phyloP scores from a whole-genome alignment of 768 basidiomycete genomes.

The Lyophyllum semitale region DNA sequence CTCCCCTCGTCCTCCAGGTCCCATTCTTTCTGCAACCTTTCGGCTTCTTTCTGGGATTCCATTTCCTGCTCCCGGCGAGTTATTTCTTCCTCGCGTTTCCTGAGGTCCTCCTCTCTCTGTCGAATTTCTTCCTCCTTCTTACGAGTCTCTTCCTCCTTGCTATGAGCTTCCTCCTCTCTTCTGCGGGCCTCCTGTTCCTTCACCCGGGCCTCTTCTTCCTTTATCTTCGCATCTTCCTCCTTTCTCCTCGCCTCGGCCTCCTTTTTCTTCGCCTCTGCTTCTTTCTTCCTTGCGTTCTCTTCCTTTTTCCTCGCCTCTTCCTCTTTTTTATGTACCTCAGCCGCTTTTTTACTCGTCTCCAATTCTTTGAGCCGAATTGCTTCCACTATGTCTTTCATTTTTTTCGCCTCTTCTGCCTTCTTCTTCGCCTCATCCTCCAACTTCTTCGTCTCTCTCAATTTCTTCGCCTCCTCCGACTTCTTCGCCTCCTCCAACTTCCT shows the following conservation, averaged over 20 bases:
- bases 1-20: conserved; percentile 26
- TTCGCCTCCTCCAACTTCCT: conserved; percentile 25
- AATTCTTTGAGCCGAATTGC: conserved; percentile 27
- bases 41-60: conserved; percentile 26
- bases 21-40: conserved; percentile 23
- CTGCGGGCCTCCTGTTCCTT: conserved; percentile 24
- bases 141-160: conserved; percentile 27
- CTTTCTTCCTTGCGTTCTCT: conserved; percentile 29
- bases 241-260: conserved; percentile 24
- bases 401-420: conserved; percentile 21
- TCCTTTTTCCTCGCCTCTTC: conserved; percentile 23
- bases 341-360: conserved; percentile 21
- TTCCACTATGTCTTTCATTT: conserved; percentile 18
- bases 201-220: conserved; percentile 25
- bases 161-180: conserved; percentile 28
- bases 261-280: conserved; percentile 28
- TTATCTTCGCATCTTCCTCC: conserved; percentile 31
- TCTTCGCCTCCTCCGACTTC: conserved; percentile 17
- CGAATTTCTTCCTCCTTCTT: conserved; percentile 25
- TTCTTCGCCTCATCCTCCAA: conserved; percentile 30
- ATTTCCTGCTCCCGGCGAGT: conserved; percentile 24
- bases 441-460: conserved; percentile 21
- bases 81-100: conserved; percentile 31
- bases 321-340: conserved; percentile 25
- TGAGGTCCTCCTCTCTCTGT: conserved; percentile 36